Evolutionary conservation across 345 rosid species (phyloP).

Genomic region (Sapria himalayana): DNA sequence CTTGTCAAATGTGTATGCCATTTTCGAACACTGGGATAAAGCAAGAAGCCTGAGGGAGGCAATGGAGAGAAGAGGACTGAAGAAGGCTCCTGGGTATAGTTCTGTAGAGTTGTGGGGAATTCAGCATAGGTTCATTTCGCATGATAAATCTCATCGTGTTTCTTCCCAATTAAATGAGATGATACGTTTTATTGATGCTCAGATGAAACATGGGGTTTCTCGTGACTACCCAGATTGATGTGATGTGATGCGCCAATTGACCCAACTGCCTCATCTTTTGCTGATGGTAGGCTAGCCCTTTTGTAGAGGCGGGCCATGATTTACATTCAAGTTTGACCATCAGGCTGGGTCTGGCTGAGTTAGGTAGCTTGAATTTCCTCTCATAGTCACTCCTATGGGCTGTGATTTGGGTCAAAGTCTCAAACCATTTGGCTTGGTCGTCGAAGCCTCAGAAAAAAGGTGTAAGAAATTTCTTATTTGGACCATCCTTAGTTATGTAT

Average conservation of each 20-base stretch:
- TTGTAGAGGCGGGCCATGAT: too few relatives aligned
- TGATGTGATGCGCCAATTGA: not conserved
- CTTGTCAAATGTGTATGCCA: slow-evolving; percentile 43
- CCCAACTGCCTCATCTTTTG: too few relatives aligned
- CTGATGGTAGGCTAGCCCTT: too few relatives aligned
- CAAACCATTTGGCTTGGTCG: too few relatives aligned
- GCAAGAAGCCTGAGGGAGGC: slow-evolving; percentile 38
- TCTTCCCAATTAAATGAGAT: slow-evolving; percentile 20
- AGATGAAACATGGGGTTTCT: slow-evolving; percentile 19
- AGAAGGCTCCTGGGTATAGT: slow-evolving; percentile 59
- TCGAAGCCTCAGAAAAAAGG: too few relatives aligned
- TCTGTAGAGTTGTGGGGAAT: slow-evolving; percentile 27
- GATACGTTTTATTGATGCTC: slow-evolving; percentile 18
- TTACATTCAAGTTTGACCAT: too few relatives aligned
- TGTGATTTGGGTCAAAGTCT: too few relatives aligned
- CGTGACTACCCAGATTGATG: slow-evolving; percentile 8
- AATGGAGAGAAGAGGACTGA: slow-evolving; percentile 71
- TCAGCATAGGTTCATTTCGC: slow-evolving; percentile 45
- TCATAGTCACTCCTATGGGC: too few relatives aligned
- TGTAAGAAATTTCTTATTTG: too few relatives aligned
- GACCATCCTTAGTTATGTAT: too few relatives aligned
- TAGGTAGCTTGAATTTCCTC: too few relatives aligned
- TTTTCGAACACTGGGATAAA: slow-evolving; percentile 33
- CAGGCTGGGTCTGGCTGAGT: too few relatives aligned
- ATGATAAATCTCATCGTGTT: slow-evolving; percentile 28